These are phyloP conservation scores for Tylopilus sp. DNA, from an alignment of 768 basidiomycete species.

Conservation along the genomic window DNA sequence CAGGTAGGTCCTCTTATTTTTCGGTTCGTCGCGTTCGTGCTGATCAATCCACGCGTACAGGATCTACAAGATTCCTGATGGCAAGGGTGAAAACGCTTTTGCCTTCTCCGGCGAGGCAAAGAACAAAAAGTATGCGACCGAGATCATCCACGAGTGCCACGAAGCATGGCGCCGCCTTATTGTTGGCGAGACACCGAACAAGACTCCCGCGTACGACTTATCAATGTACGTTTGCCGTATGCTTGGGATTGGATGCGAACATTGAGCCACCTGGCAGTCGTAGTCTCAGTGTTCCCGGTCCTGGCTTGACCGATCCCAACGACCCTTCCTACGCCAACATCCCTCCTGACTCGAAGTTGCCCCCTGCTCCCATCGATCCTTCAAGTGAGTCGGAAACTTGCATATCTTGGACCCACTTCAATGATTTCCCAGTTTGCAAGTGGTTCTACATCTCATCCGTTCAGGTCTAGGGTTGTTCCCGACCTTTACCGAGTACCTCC, in stretches of 20 bases:
- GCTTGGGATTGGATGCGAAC: not conserved
- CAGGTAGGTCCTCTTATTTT: constrained; percentile 61
- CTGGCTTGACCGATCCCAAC: constrained; percentile 59
- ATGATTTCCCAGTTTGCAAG: constrained; percentile 61
- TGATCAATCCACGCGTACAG: constrained; percentile 39
- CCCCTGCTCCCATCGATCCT: constrained; percentile 86
- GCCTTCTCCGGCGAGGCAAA: constrained; percentile 99
- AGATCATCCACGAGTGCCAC: constrained; percentile 98
- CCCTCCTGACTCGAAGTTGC: constrained; percentile 76
- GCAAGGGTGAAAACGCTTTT: constrained; percentile 96
- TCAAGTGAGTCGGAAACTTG: constrained; percentile 56
- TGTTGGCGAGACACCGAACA: constrained; percentile 71
- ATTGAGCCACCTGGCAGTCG: constrained; percentile 45
- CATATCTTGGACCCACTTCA: not conserved
- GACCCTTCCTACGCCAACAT: constrained; percentile 63
- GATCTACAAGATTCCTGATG: constrained; percentile 96
- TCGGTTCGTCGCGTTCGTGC: no score
- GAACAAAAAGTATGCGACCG: constrained; percentile 99
- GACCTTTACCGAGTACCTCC: not conserved
- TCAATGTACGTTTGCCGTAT: constrained; percentile 63
- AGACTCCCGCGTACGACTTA: constrained; percentile 69
- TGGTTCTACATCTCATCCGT: constrained; percentile 96
- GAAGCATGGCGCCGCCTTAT: constrained; percentile 97
- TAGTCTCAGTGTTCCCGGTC: constrained; percentile 74
- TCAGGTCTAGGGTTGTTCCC: constrained; percentile 49